phyloP scores from a whole-genome alignment of 495 filamentous ascomycete genomes.

The Neurospora intermedia region DNA sequence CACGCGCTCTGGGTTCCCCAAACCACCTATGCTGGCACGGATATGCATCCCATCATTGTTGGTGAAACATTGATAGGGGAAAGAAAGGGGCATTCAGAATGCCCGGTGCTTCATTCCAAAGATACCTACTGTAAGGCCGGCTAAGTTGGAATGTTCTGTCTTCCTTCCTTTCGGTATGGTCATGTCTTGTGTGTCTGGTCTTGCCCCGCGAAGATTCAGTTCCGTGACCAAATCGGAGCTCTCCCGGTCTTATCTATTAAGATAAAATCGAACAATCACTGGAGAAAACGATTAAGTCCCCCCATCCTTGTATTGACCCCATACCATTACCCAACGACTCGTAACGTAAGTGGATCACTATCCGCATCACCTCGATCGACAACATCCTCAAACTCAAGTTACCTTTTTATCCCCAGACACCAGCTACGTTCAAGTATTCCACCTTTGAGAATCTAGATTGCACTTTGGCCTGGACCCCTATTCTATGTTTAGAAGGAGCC shows the following conservation, averaged over 20 bases:
- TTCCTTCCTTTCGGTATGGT: background rate
- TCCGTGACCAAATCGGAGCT: background rate
- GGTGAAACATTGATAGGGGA: background rate
- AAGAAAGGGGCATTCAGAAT: background rate
- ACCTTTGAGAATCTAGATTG: background rate
- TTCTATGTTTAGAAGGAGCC: background rate
- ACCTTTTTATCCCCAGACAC: background rate
- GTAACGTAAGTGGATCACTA: background rate
- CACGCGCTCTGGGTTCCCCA: background rate
- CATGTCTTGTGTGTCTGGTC: background rate
- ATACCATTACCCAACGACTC: background rate
- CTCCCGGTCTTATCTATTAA: background rate
- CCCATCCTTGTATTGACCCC: background rate
- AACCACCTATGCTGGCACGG: background rate
- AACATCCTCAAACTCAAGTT: background rate
- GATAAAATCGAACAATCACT: background rate
- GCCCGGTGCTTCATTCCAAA: background rate
- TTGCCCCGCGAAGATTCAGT: background rate
- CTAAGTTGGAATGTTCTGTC: background rate
- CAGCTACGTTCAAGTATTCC: background rate
- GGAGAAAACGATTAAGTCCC: background rate
- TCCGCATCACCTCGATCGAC: background rate
- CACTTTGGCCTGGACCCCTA: background rate
- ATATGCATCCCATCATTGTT: background rate
- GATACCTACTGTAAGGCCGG: background rate